Evolutionary conservation across 2,329 filamentous ascomycete genomes (phyloP).

Genomic region (Monascus ruber): DNA sequence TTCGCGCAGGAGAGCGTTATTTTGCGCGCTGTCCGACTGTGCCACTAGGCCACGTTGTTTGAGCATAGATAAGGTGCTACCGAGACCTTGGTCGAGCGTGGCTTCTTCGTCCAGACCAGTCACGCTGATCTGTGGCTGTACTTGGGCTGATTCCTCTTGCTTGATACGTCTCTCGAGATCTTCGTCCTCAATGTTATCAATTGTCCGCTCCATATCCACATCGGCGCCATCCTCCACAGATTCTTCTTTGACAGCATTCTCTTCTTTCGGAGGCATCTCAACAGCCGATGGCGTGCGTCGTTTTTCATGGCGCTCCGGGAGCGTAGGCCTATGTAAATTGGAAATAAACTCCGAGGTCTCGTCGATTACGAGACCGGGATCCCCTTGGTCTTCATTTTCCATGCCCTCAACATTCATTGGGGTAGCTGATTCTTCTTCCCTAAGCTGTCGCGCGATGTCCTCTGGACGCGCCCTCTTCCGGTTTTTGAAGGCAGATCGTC

Average conservation of each 20-base stretch:
- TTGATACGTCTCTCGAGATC: conserved; percentile 39
- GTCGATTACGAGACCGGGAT: conserved; percentile 72
- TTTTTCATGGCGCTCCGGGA: conserved; percentile 41
- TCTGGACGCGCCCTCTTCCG: conserved; percentile 77
- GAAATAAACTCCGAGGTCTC: conserved; percentile 93
- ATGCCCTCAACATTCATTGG: conserved; percentile 50
- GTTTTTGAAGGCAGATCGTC: conserved; percentile 77
- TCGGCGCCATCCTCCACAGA: conserved; percentile 43
- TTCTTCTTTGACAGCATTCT: conserved; percentile 8
- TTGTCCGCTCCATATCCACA: conserved; percentile 42
- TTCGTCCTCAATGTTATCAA: conserved; percentile 40
- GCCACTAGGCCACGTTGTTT: conserved; percentile 74
- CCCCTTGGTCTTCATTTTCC: conserved; percentile 39
- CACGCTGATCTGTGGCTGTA: conserved; percentile 40
- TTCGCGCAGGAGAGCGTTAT: conserved; percentile 57
- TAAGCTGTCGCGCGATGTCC: conserved; percentile 71
- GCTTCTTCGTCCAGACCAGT: conserved; percentile 79
- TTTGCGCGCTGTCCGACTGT: conserved; percentile 48
- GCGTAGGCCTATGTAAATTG: conserved; percentile 59
- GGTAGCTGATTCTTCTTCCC: conserved; percentile 46
- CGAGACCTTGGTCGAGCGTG: conserved; percentile 65
- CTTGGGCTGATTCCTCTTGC: conserved; percentile 33
- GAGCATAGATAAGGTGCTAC: conserved; percentile 69
- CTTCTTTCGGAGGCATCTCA: conserved; percentile 13
- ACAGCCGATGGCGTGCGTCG: conserved; percentile 25